These are phyloP conservation scores for Microbotryum silenes-acaulis DNA, from an alignment of 1,284 basidiomycete genomes.

Conservation along the genomic window DNA sequence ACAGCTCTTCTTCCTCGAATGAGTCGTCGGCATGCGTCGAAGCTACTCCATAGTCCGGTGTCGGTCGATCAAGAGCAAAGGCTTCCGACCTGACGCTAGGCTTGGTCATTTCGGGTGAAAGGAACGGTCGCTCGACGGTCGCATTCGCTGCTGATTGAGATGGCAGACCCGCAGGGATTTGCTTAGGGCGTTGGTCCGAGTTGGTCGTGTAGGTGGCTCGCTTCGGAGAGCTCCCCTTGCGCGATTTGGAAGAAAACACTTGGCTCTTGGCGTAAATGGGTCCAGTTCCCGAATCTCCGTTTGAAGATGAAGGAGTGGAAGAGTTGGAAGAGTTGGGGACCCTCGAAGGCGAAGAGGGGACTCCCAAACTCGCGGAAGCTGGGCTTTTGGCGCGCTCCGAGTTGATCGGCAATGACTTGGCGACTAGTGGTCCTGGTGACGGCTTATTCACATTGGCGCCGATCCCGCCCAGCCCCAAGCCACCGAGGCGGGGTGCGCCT, in stretches of 20 bases:
- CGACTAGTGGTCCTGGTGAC: too few species aligned
- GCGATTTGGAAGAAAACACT: too few species aligned
- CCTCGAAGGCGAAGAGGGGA: neutral
- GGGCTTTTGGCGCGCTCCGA: neutral
- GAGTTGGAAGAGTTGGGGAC: too few species aligned
- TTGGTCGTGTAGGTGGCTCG: neutral
- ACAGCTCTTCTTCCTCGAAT: neutral
- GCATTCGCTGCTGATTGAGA: neutral
- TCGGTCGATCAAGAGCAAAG: constrained; percentile 17
- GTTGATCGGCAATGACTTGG: neutral
- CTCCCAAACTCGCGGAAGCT: neutral
- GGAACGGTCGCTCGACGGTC: constrained; percentile 9
- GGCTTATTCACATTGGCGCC: neutral
- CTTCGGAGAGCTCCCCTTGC: neutral
- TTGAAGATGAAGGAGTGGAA: too few species aligned
- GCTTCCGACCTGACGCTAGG: neutral
- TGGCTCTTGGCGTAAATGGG: too few species aligned
- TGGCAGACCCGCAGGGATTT: neutral
- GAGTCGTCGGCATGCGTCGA: neutral
- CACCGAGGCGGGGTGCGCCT: constrained; percentile 18
- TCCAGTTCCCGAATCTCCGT: too few species aligned
- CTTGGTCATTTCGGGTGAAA: constrained; percentile 24
- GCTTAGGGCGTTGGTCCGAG: neutral
- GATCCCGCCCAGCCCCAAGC: constrained; percentile 18
- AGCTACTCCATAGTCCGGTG: neutral